phyloP scores from a whole-genome alignment of 164 flowering plant genomes.

The Stephania cephalantha region DNA sequence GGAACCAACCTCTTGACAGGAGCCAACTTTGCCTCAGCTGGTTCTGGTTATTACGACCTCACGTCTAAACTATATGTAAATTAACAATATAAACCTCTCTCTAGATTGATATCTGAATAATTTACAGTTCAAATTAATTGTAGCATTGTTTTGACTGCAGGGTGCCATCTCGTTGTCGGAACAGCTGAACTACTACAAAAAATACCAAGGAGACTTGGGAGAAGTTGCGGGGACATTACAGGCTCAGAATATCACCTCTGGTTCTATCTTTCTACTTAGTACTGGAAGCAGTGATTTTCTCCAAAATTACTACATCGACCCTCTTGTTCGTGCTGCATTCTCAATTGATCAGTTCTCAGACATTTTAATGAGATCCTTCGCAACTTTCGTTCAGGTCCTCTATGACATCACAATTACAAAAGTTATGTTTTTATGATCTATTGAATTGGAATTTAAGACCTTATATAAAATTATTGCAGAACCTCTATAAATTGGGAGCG shows the following conservation, averaged over 20 bases:
- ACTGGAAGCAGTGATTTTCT: slow-evolving; percentile 87
- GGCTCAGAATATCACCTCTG: slow-evolving; percentile 48
- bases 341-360: slow-evolving; percentile 60
- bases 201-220: slow-evolving; percentile 51
- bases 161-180: slow-evolving; percentile 49
- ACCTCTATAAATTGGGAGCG: slow-evolving; percentile 57
- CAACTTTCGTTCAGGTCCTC: slow-evolving; percentile 61
- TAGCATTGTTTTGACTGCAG: slow-evolving; percentile 25
- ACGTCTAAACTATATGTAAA: slow-evolving; percentile 70
- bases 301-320: slow-evolving; percentile 44
- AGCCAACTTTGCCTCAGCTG: slow-evolving; percentile 86
- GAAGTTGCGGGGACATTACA: slow-evolving; percentile 44
- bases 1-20: slow-evolving; percentile 58
- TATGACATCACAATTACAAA: background rate
- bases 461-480: slow-evolving; percentile 31
- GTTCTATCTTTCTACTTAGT: slow-evolving; percentile 62
- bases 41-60: slow-evolving; percentile 64
- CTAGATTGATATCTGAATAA: background rate
- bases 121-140: no score
- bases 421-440: no score
- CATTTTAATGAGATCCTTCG: slow-evolving; percentile 51
- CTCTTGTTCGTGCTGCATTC: slow-evolving; percentile 39
- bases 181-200: slow-evolving; percentile 69
- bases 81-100: background rate
- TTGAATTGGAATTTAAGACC: no score